These are phyloP conservation scores for Amanita pseudoporphyria DNA, from an alignment of 768 basidiomycete species.

Conservation along the genomic window DNA sequence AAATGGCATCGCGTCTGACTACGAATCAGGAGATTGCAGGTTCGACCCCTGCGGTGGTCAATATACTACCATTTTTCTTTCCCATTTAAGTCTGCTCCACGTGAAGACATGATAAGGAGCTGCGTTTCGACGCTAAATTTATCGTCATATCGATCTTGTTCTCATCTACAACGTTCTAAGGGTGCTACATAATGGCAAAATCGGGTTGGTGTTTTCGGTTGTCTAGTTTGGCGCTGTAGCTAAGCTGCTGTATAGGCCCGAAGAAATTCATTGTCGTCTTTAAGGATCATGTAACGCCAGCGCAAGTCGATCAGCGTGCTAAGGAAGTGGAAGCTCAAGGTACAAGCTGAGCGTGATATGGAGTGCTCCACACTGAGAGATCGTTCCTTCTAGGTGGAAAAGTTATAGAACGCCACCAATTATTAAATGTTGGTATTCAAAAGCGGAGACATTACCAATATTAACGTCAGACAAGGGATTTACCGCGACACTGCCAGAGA, in stretches of 20 bases:
- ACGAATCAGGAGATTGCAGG: constrained; percentile 92
- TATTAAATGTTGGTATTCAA: background rate
- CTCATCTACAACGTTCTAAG: no score
- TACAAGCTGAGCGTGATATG: background rate
- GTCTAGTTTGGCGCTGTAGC: no score
- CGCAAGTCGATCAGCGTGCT: background rate
- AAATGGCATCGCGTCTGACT: constrained; percentile 94
- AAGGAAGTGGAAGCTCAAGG: background rate
- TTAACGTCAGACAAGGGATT: background rate
- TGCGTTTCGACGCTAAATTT: background rate
- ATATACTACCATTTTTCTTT: constrained; percentile 4
- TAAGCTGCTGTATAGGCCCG: background rate
- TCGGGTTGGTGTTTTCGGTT: no score
- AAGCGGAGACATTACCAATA: background rate
- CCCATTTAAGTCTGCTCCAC: background rate
- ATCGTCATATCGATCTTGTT: background rate
- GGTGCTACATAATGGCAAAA: no score
- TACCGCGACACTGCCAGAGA: background rate
- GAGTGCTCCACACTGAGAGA: no score
- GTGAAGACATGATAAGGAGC: background rate
- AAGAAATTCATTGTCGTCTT: background rate
- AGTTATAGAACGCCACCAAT: background rate
- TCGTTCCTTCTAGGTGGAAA: background rate
- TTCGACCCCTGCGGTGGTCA: constrained; percentile 89
- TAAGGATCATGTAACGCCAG: background rate